phyloP scores from a whole-genome alignment of 2,329 filamentous ascomycete species.

The Fusarium sp. region DNA sequence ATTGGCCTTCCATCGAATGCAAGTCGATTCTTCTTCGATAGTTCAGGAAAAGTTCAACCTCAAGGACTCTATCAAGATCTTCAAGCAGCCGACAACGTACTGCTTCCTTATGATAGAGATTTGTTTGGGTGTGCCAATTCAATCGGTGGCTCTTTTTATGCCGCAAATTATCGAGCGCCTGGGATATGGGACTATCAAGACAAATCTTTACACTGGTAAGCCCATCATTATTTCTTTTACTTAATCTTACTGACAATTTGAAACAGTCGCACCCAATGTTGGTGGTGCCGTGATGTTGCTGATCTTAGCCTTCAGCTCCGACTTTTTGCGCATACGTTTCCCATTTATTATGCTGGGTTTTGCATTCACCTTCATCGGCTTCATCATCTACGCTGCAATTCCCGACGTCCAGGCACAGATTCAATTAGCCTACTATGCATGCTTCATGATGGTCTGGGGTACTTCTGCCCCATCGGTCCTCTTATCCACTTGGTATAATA shows the following conservation, averaged over 20 bases:
- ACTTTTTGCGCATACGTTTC: constrained; percentile 10
- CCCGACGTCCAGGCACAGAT: constrained; percentile 12
- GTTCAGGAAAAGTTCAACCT: constrained; percentile 21
- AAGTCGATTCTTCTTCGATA: constrained; percentile 15
- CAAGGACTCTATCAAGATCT: constrained; percentile 19
- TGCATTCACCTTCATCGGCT: constrained; percentile 1
- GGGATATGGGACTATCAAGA: constrained; percentile 11
- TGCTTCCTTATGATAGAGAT: constrained; percentile 23
- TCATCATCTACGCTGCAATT: constrained; percentile 23
- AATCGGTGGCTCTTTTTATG: constrained; percentile 16
- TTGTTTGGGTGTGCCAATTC: constrained; percentile 13
- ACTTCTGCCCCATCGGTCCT: constrained; percentile 5
- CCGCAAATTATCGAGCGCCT: constrained; percentile 16
- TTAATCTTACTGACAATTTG: background rate
- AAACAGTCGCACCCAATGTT: background rate
- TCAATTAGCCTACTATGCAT: constrained; percentile 3
- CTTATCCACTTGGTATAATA: constrained; percentile 18
- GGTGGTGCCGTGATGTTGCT: constrained; percentile 18
- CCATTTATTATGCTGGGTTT: constrained; percentile 17
- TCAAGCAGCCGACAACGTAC: constrained; percentile 14
- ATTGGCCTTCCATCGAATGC: constrained; percentile 11
- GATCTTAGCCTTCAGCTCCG: constrained; percentile 11
- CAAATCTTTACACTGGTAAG: constrained; percentile 16
- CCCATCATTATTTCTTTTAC: rapidly evolving
- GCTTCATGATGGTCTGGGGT: constrained; percentile 28